Conservation (phyloP, 371 early-diverging fungal species). For the Mortierella sp. region DNA sequence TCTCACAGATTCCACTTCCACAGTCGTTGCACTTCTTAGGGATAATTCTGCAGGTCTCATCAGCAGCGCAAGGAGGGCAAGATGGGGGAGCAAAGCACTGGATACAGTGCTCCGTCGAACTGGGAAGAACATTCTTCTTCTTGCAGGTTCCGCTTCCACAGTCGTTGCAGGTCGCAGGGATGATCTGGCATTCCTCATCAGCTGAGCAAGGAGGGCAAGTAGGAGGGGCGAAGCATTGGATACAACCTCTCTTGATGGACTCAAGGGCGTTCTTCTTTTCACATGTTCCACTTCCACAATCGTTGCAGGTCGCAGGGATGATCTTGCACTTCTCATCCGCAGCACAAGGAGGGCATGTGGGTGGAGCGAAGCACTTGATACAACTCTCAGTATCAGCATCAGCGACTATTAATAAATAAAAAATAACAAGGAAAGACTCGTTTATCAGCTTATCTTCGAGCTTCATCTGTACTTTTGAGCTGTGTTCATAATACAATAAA, state of each 20-base stretch:
- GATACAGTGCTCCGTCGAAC: conserved; percentile 5
- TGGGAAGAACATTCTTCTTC: too few relatives aligned
- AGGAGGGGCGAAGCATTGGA: conserved; percentile 25
- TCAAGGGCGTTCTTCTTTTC: neutral
- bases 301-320: conserved; percentile 19
- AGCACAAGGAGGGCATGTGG: conserved; percentile 25
- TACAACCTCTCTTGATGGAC: neutral
- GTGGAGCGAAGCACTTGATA: conserved; percentile 37
- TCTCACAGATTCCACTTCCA: conserved; percentile 3
- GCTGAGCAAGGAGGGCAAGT: conserved; percentile 19
- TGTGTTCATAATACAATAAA: too few relatives aligned
- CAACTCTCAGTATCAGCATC: neutral
- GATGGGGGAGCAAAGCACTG: conserved; percentile 21
- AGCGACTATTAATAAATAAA: neutral
- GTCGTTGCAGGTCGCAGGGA: conserved; percentile 24
- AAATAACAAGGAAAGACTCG: too few relatives aligned
- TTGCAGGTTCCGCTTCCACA: neutral
- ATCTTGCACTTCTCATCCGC: conserved; percentile 19
- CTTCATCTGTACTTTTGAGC: too few relatives aligned
- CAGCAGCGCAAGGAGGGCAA: neutral
- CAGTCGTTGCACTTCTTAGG: conserved; percentile 14
- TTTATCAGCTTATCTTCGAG: too few relatives aligned
- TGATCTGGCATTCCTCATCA: conserved; percentile 15
- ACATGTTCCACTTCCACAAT: conserved; percentile 27
- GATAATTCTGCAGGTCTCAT: conserved; percentile 13